Base-by-base conservation (phyloP, 164 flowering plant genomes). In the Nymphaea colorata region DNA sequence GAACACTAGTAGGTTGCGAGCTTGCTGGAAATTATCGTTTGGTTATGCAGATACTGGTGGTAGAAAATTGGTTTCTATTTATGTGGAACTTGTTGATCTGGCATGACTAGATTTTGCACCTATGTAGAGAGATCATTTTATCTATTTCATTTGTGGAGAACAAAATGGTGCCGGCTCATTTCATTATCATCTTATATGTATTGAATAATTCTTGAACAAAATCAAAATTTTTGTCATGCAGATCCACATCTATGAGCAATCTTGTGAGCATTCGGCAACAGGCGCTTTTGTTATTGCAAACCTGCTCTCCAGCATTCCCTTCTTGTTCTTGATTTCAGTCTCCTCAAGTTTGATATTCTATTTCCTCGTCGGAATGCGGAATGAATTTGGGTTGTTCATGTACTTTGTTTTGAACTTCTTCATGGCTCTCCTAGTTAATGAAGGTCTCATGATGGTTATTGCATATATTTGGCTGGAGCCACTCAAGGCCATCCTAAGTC, bases 331-430 rank as follows among this genome's bases (percentile, higher is more conserved):
- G 69, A 87, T 92, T 71, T 86, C 99, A 71, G 79, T 94, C 44
- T 85, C 96, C 41, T 90, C 99, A 42, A 86, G 95, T 69, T 84
- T 94, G 36, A 83, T 87, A 69, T 91, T 94, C 85, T 94, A 91
- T 71, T 94, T 94, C 79, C 84, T 91, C 6, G 73, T 90, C 0
- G 99, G 99, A 55, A 80, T 94, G 70, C 82, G 85, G 47, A 85
- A 92, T 45, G 91, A 95, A 66, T 92, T 95, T 80, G 84, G 94
- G 86, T 81, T 90, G 82, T 73, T 95, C 77, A 90, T 92, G 96
- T 95, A 95, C 79, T 95, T 95, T 71, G 89, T 87, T 68, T 86
- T 95, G 75, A 92, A 92, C 67, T 76, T 87, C 76, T 92, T 95
- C 84, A 81, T 77, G 85, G 86, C 94, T 83, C 93, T 95, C 73